A percentile compares a stretch with the other conserved stretches of the same genome.
phyloP scores from a whole-genome alignment of 805 yeast species.

The Saturnispora gosingensis region DNA sequence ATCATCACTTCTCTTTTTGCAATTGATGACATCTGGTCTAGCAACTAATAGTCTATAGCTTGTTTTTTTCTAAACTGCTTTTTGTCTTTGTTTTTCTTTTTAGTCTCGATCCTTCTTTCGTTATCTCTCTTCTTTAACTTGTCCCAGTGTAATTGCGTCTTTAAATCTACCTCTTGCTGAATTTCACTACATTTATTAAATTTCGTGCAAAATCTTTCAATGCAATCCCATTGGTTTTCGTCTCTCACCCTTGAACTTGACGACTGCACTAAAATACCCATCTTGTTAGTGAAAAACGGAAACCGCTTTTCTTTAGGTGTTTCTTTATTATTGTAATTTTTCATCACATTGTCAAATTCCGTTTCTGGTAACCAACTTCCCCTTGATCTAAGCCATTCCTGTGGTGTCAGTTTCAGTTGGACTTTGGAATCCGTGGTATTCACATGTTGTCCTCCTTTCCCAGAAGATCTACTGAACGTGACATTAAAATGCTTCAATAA shows the following conservation, averaged over 20 bases:
- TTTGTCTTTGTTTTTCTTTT: conserved; percentile 11
- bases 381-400: conserved; percentile 31
- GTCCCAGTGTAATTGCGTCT: conserved; percentile 36
- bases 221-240: conserved; percentile 37
- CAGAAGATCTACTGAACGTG: conserved; percentile 41
- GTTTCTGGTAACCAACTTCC: conserved; percentile 35
- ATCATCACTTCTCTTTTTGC: conserved; percentile 73
- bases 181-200: conserved; percentile 31
- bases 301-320: conserved; percentile 16
- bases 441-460: conserved; percentile 57
- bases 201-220: conserved; percentile 34
- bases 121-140: conserved; percentile 20
- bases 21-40: conserved; percentile 57
- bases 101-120: conserved; percentile 16
- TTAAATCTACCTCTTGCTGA: conserved; percentile 31
- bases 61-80: background rate
- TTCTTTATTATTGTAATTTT: conserved; percentile 14
- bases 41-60: background rate
- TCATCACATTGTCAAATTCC: conserved; percentile 27
- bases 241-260: conserved; percentile 33
- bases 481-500: conserved; percentile 25
- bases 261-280: conserved; percentile 20
- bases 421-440: conserved; percentile 47
- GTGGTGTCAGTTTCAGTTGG: conserved; percentile 23
- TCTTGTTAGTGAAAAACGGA: conserved; percentile 21